Conservation (phyloP, 75 land plant genomes). For the Selaginella tamariscina region DNA sequence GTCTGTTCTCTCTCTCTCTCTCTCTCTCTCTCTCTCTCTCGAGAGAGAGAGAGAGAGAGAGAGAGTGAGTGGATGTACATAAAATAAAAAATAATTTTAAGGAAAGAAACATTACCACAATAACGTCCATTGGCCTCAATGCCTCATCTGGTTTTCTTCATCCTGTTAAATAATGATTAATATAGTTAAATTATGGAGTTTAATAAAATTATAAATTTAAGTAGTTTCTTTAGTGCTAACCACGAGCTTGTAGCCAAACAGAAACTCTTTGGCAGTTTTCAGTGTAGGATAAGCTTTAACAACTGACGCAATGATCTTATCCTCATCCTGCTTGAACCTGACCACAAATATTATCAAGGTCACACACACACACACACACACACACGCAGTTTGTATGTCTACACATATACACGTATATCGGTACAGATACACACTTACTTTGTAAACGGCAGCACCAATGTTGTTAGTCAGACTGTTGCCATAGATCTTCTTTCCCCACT, state of each 20-base stretch:
- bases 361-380: background rate
- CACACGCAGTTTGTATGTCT: slow-evolving; percentile 20
- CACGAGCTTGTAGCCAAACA: slow-evolving; percentile 91
- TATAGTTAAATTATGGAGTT: background rate
- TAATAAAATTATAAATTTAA: background rate
- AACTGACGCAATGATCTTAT: slow-evolving; percentile 51
- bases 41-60: too few species aligned
- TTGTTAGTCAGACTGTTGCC: slow-evolving; percentile 71
- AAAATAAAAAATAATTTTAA: background rate
- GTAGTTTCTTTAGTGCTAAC: slow-evolving; percentile 42
- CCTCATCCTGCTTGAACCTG: slow-evolving; percentile 60
- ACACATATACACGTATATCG: background rate
- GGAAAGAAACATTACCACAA: background rate
- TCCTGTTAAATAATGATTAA: background rate
- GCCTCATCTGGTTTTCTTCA: background rate
- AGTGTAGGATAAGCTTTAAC: slow-evolving; percentile 54
- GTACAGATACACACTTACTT: slow-evolving; percentile 11
- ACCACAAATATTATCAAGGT: background rate
- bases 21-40: background rate
- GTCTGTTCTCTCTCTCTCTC: background rate
- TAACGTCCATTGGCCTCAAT: background rate
- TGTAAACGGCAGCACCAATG: slow-evolving; percentile 81
- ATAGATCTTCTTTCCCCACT: slow-evolving; percentile 78
- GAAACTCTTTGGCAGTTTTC: slow-evolving; percentile 51
- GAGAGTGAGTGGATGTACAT: background rate